Conservation (phyloP, 768 basidiomycete genomes). For the Artomyces pyxidatus region DNA sequence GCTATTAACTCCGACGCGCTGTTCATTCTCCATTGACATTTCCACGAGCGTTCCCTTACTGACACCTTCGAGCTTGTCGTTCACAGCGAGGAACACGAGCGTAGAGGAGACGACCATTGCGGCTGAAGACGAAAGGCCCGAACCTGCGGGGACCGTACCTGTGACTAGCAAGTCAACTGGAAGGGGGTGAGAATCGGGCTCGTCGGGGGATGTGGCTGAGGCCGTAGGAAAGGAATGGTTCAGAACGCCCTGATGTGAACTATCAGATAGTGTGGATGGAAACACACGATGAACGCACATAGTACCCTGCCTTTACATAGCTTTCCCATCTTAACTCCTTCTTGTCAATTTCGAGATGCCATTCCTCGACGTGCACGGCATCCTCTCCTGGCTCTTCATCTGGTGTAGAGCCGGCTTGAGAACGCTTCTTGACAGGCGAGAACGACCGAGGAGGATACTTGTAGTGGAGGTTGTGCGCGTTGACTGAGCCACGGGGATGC, state of each 20-base stretch:
- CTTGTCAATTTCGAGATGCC: constrained; percentile 73
- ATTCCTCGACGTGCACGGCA: constrained; percentile 37
- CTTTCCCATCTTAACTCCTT: constrained; percentile 74
- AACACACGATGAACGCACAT: constrained; percentile 37
- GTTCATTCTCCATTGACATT: constrained; percentile 80
- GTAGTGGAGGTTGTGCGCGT: constrained; percentile 51
- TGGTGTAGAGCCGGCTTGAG: constrained; percentile 16
- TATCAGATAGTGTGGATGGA: neutral
- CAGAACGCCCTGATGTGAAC: constrained; percentile 48
- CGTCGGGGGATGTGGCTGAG: neutral
- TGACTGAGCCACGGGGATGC: constrained; percentile 42
- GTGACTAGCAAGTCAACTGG: constrained; percentile 71
- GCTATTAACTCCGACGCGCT: constrained; percentile 75
- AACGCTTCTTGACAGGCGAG: constrained; percentile 35
- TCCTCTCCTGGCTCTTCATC: constrained; percentile 27
- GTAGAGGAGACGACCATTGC: constrained; percentile 89
- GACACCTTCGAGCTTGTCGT: constrained; percentile 47
- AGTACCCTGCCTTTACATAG: constrained; percentile 82
- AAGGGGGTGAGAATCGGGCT: constrained; percentile 30
- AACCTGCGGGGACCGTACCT: constrained; percentile 80
- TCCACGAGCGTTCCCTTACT: constrained; percentile 68
- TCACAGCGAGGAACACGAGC: constrained; percentile 70
- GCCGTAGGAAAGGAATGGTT: constrained; percentile 44
- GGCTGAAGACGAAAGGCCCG: constrained; percentile 81
- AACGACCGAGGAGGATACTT: constrained; percentile 58